These are phyloP conservation scores for Penicillium angulare DNA, from an alignment of 495 filamentous ascomycete species.

Conservation along the genomic window DNA sequence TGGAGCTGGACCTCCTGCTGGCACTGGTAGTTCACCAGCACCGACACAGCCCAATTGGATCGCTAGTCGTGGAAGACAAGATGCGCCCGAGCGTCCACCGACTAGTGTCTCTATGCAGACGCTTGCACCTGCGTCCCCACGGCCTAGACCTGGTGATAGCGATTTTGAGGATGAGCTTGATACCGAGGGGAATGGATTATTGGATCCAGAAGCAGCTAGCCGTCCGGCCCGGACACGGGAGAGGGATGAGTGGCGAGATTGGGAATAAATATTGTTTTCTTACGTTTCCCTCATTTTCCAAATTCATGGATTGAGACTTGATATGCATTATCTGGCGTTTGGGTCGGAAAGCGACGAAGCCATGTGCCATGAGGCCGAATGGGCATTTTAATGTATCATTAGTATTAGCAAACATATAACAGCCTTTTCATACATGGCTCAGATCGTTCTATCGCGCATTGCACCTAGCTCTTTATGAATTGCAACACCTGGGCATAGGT, in stretches of 20 bases:
- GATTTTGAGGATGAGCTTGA: constrained; percentile 40
- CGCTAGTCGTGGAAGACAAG: constrained; percentile 50
- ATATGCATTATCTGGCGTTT: neutral
- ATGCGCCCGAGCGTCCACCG: constrained; percentile 45
- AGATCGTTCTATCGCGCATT: no score
- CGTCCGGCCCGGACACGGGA: constrained; percentile 10
- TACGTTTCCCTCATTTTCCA: no score
- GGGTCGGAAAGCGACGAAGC: constrained; percentile 1
- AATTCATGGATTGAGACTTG: neutral
- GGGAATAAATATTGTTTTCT: constrained; percentile 34
- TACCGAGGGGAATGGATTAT: constrained; percentile 15
- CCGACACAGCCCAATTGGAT: constrained; percentile 17
- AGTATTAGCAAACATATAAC: neutral
- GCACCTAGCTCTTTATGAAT: no score
- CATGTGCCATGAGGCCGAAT: no score
- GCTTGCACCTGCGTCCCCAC: constrained; percentile 42
- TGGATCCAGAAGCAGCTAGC: constrained; percentile 13
- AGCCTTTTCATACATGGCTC: no score
- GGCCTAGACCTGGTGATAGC: constrained; percentile 43
- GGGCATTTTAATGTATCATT: constrained; percentile 9
- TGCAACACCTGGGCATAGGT: no score
- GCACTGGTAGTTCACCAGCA: neutral
- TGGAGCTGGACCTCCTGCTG: constrained; percentile 2
- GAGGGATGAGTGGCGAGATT: constrained; percentile 46
- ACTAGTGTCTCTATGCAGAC: constrained; percentile 57